Evolutionary conservation across 495 filamentous ascomycete genomes (phyloP), one percentile per base, ranked within the genome.

Genomic region (Penicillium simplicissimum): DNA sequence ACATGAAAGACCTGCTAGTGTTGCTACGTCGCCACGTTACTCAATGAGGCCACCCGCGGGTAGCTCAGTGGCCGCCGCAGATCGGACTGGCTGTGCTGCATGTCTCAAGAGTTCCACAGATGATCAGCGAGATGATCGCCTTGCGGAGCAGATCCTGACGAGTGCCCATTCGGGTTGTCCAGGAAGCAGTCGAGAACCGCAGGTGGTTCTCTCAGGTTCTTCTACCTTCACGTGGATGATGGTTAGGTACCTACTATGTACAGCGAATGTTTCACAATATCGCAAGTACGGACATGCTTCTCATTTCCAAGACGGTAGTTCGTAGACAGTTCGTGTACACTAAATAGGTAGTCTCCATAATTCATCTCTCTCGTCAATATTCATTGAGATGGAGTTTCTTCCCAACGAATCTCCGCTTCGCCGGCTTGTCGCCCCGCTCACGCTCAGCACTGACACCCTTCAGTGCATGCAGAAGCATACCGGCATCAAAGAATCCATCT

Each of bases 401-500:
- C 33, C 91, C 91, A 19, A 95, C 84, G 59, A 91, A 87, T 67
- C 87, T 77, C 69, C 87, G 81, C 54, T 80, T 72, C 47, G 64
- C 76, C 8, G 76, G 75, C 55, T 78, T 79, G 33, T 79, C 76
- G 7, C 68, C 70, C 25, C 74, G 71, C 43, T 87, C 80, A 37
- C 80, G 76, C 31, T 83, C 80, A 48, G 81, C 79, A 61, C 74
- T 79, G 25, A 83, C 72, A 7, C 79, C 88, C 71, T 93, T 93
- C 31, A 96, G 84, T 10, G 92, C 93, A 72, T 94, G 90, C 8
- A 94, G 81, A 8, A 97, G 83, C 91, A 96, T 94, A 35, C 93
- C 93, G 2, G 93, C 91, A 76, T 97, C 93, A 76, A 97, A 97
- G 82, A 97, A 96, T 38, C 93, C 93, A 81, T 97, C 93, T 97